These are phyloP conservation scores for Epichloe gansuensis DNA, from an alignment of 2,329 filamentous ascomycete species.

Conservation along the genomic window DNA sequence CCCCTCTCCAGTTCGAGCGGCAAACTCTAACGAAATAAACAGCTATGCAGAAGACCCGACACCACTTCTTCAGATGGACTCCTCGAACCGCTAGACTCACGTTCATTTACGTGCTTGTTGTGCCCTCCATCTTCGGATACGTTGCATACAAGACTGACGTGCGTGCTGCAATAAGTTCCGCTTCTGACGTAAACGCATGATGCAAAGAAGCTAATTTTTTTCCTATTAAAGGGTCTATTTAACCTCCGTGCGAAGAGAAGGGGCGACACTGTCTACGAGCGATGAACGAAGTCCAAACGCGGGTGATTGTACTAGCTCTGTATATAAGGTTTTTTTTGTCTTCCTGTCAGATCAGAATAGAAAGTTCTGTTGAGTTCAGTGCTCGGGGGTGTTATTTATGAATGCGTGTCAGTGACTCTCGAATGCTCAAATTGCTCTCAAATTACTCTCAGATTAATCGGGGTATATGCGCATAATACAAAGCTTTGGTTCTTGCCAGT, in stretches of 20 bases:
- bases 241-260: constrained; percentile 76
- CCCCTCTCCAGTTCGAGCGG: background rate
- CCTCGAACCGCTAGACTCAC: constrained; percentile 67
- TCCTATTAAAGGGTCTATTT: constrained; percentile 58
- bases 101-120: constrained; percentile 60
- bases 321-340: constrained; percentile 26
- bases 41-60: constrained; percentile 76
- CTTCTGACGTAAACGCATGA: background rate
- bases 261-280: constrained; percentile 75
- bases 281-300: constrained; percentile 30
- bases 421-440: background rate
- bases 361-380: constrained; percentile 7
- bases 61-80: constrained; percentile 95
- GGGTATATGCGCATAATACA: constrained; percentile 15
- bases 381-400: background rate
- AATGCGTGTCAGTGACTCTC: background rate
- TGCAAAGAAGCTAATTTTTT: constrained; percentile 11
- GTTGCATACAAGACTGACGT: constrained; percentile 76
- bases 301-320: constrained; percentile 13
- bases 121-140: constrained; percentile 59
- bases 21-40: constrained; percentile 14
- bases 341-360: constrained; percentile 14
- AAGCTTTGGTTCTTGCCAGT: background rate
- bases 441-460: background rate
- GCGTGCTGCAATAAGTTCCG: constrained; percentile 30